These are phyloP conservation scores for Leishmania lainsoni DNA, from an alignment of 208 protist genomes.

Conservation along the genomic window DNA sequence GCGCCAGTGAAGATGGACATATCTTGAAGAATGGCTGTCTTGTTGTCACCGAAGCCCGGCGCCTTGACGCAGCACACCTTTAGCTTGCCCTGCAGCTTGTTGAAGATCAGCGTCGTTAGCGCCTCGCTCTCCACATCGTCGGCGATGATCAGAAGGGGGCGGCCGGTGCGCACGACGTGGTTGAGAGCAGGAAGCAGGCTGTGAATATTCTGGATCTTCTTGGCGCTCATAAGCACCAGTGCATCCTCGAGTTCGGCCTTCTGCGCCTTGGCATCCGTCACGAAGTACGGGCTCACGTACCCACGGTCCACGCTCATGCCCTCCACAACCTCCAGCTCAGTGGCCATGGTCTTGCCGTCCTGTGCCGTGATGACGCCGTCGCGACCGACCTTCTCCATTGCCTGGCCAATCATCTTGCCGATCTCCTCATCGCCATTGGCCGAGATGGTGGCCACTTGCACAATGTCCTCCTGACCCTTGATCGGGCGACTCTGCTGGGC, in stretches of 20 bases:
- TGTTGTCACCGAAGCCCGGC: conserved; percentile 99
- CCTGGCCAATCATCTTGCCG: conserved; percentile 97
- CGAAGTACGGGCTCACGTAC: conserved; percentile 99
- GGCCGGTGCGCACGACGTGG: conserved; percentile 19
- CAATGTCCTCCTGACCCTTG: conserved; percentile 3
- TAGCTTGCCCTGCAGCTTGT: conserved; percentile 87
- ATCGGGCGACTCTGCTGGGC: conserved; percentile 89
- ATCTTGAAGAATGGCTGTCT: conserved; percentile 98
- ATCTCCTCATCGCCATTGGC: conserved; percentile 99
- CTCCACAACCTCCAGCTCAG: conserved; percentile 98
- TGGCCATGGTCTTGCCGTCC: conserved; percentile 98
- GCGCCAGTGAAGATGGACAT: conserved; percentile 98
- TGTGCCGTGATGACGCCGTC: conserved; percentile 99
- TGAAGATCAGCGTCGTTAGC: conserved; percentile 89
- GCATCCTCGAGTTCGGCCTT: conserved; percentile 95
- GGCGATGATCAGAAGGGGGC: conserved; percentile 98
- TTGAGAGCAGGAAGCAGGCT: conserved; percentile 93
- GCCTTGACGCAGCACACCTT: conserved; percentile 96
- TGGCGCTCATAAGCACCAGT: conserved; percentile 7
- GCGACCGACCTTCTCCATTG: conserved; percentile 99
- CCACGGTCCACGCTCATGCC: conserved; percentile 98
- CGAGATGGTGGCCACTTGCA: conserved; percentile 93
- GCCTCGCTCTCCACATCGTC: conserved; percentile 99
- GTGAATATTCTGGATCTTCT: conserved; percentile 50
- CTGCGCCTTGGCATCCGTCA: conserved; percentile 97